These are phyloP conservation scores for Sarcodon sp. DNA, from an alignment of 768 basidiomycete genomes.

Conservation along the genomic window DNA sequence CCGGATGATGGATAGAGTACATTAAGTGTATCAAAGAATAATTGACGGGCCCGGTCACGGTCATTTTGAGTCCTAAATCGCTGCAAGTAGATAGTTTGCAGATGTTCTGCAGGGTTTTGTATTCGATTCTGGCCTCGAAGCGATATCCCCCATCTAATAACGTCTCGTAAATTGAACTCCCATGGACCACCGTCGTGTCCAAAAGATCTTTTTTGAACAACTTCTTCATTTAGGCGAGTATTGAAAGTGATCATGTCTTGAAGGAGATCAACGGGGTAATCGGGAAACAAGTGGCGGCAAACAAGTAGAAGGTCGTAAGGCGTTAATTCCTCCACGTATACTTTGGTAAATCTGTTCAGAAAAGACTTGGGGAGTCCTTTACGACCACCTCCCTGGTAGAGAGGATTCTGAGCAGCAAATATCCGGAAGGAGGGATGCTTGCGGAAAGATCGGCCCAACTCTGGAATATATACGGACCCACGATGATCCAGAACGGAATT, in stretches of 20 bases:
- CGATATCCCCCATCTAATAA: conserved; percentile 77
- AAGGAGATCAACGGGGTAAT: conserved; percentile 37
- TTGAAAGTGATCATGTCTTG: conserved; percentile 79
- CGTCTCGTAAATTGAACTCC: conserved; percentile 97
- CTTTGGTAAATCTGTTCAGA: conserved; percentile 96
- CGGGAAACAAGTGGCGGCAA: conserved; percentile 62
- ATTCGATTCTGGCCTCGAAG: conserved; percentile 19
- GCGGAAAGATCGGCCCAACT: conserved; percentile 78
- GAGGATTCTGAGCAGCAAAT: conserved; percentile 95
- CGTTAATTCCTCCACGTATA: conserved; percentile 80
- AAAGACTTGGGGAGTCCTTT: conserved; percentile 98
- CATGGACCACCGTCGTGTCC: conserved; percentile 80
- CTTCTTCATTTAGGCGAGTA: conserved; percentile 50
- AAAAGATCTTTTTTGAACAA: conserved; percentile 50
- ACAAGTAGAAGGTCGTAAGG: conserved; percentile 67
- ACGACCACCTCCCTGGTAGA: conserved; percentile 91
- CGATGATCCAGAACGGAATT: conserved; percentile 95
- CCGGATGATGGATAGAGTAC: conserved; percentile 10
- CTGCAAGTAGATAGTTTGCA: conserved; percentile 68
- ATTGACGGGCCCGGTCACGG: conserved; percentile 30
- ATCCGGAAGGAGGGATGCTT: conserved; percentile 92
- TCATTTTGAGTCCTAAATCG: conserved; percentile 76
- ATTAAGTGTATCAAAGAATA: conserved; percentile 39
- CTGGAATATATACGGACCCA: conserved; percentile 89
- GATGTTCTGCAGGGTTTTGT: conserved; percentile 45